Evolutionary conservation across 371 early-diverging fungal species (phyloP).

Genomic region (Mortierella sp.): DNA sequence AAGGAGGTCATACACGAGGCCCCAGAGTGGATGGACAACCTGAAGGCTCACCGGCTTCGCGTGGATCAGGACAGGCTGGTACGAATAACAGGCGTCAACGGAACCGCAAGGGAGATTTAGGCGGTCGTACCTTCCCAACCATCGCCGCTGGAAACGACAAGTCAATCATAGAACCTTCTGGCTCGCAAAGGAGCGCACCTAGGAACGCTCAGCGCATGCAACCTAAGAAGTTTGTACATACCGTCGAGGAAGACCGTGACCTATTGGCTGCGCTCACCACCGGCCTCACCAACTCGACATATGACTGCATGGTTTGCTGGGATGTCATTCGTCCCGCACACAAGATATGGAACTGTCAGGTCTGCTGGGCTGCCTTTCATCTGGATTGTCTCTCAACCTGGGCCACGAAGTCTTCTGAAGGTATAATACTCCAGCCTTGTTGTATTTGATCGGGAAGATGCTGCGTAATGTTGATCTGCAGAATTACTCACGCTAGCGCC

Average conservation of each 20-base stretch:
- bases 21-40: slow-evolving; percentile 10
- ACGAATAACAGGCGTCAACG: slow-evolving; percentile 31
- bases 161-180: slow-evolving; percentile 20
- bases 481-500: background rate
- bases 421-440: slow-evolving; percentile 39
- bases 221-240: slow-evolving; percentile 33
- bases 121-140: slow-evolving; percentile 33
- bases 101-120: slow-evolving; percentile 43
- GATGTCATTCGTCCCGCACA: slow-evolving; percentile 79
- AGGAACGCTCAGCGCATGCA: slow-evolving; percentile 15
- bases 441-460: background rate
- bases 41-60: slow-evolving; percentile 23
- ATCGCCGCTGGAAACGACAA: slow-evolving; percentile 4
- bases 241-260: slow-evolving; percentile 62
- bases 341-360: slow-evolving; percentile 85
- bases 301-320: slow-evolving; percentile 97
- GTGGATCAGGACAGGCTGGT: background rate
- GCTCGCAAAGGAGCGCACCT: slow-evolving; percentile 12
- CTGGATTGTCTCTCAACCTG: slow-evolving; percentile 82
- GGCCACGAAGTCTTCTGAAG: slow-evolving; percentile 76
- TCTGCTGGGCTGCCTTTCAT: slow-evolving; percentile 93
- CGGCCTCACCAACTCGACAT: slow-evolving; percentile 74
- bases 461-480: background rate
- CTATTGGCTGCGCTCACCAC: slow-evolving; percentile 70
- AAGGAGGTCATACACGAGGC: slow-evolving; percentile 4